These are phyloP conservation scores for Tubosaeta sp. DNA, from an alignment of 768 basidiomycete species.

Conservation along the genomic window DNA sequence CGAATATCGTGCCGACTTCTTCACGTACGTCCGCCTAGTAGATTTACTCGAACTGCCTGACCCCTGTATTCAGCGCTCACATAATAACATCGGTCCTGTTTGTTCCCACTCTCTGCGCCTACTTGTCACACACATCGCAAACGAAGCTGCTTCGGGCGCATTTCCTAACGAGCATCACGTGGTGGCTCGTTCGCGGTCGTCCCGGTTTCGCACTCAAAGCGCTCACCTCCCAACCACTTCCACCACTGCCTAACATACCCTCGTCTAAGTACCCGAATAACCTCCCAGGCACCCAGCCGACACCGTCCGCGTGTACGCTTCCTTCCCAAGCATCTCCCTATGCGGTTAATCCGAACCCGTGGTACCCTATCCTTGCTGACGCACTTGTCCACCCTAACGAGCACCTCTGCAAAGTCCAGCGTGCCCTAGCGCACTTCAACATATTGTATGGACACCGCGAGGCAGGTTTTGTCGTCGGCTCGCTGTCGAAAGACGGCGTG, in stretches of 20 bases:
- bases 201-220: slow-evolving; percentile 43
- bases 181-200: slow-evolving; percentile 58
- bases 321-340: slow-evolving; percentile 32
- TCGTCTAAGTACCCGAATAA: slow-evolving; percentile 23
- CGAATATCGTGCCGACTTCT: slow-evolving; percentile 62
- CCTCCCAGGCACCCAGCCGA: slow-evolving; percentile 17
- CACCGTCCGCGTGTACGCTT: slow-evolving; percentile 22
- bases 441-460: slow-evolving; percentile 40
- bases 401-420: slow-evolving; percentile 46
- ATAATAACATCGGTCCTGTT: slow-evolving; percentile 66
- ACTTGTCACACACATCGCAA: slow-evolving; percentile 55
- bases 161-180: slow-evolving; percentile 46
- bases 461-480: slow-evolving; percentile 30
- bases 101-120: slow-evolving; percentile 46
- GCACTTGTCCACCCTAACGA: slow-evolving; percentile 58
- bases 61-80: slow-evolving; percentile 49
- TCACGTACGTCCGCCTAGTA: slow-evolving; percentile 42
- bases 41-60: slow-evolving; percentile 1
- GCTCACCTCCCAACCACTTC: slow-evolving; percentile 40
- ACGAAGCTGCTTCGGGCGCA: slow-evolving; percentile 55
- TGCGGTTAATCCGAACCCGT: slow-evolving; percentile 47
- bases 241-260: slow-evolving; percentile 14
- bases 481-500: slow-evolving; percentile 20
- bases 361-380: slow-evolving; percentile 53
- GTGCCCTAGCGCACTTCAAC: slow-evolving; percentile 46